Evolutionary conservation across 441 rosid genomes (phyloP).

Genomic region (Gossypium davidsonii): DNA sequence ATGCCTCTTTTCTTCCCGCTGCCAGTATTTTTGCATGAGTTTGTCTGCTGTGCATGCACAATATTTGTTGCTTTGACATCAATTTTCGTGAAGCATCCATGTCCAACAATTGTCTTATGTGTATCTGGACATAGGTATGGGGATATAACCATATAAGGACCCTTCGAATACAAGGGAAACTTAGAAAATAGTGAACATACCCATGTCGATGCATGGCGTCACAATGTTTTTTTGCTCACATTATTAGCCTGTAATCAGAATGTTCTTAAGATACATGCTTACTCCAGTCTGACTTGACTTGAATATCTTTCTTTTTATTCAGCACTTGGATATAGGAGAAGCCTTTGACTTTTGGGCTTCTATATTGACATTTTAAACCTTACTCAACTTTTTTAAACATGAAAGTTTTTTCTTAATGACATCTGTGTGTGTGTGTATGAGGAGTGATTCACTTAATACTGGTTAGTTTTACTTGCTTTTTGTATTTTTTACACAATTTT

Average conservation of each 20-base stretch:
- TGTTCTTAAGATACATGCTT: not conserved
- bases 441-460: not conserved
- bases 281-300: not conserved
- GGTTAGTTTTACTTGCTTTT: not conserved
- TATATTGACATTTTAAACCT: not conserved
- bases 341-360: not conserved
- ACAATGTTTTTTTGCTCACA: not conserved
- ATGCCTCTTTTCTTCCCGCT: constrained; percentile 5
- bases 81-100: not conserved
- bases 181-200: not conserved
- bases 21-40: constrained; percentile 10
- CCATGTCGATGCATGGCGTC: not conserved
- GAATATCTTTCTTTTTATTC: not conserved
- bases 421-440: not conserved
- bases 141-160: not conserved
- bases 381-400: not conserved
- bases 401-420: not conserved
- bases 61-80: not conserved
- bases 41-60: not conserved
- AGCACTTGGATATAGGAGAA: not conserved
- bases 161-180: not conserved
- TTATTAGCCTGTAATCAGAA: not conserved
- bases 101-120: not conserved
- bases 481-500: not conserved
- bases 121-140: not conserved